phyloP scores from a whole-genome alignment of 805 yeast species.

The Metschnikowia borealis region DNA sequence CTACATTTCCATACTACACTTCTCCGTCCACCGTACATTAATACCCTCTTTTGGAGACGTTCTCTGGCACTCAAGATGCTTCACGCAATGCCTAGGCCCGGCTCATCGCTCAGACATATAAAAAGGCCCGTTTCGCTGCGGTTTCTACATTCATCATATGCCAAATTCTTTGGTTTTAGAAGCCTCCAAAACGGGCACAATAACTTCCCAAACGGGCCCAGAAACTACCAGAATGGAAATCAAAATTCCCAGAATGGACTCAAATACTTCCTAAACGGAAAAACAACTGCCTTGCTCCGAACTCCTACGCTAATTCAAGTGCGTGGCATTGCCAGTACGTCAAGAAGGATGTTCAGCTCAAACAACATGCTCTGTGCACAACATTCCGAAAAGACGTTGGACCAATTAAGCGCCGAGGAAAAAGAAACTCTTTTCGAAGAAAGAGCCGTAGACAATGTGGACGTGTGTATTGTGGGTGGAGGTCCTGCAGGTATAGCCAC shows the following conservation, averaged over 20 bases:
- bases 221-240: not conserved
- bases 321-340: not conserved
- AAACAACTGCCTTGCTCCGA: not conserved
- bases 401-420: slow-evolving; percentile 33
- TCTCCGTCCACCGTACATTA: not conserved
- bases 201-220: not conserved
- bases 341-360: not conserved
- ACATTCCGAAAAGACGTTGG: not conserved
- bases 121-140: not conserved
- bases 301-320: too few species aligned
- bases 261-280: not conserved
- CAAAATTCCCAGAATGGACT: not conserved
- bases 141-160: not conserved
- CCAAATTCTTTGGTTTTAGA: not conserved
- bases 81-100: not conserved
- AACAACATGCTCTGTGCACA: not conserved
- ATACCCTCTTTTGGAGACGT: not conserved
- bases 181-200: not conserved
- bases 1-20: too few species aligned
- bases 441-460: slow-evolving; percentile 81
- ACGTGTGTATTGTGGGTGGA: slow-evolving; percentile 94
- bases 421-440: slow-evolving; percentile 51
- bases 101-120: not conserved
- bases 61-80: not conserved
- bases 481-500: slow-evolving; percentile 98